Percentiles rank a stretch among this genome's conserved stretches.
These are phyloP conservation scores for Pterulicium gracile DNA, from an alignment of 1,284 basidiomycete genomes.

Conservation along the genomic window DNA sequence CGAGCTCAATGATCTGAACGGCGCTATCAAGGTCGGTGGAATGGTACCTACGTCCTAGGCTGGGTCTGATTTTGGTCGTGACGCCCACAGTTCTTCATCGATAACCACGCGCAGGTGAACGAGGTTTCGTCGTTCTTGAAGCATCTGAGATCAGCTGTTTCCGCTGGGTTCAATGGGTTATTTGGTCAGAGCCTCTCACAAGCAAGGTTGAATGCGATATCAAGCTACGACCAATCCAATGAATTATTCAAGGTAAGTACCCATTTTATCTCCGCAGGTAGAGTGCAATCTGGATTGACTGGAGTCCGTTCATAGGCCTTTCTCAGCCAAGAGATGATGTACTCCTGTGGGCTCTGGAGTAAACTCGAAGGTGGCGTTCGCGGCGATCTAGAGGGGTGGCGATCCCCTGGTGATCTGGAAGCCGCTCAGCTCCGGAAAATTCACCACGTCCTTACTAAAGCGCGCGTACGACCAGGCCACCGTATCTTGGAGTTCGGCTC, in stretches of 20 bases:
- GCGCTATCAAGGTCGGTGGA: constrained; percentile 64
- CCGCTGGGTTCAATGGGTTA: constrained; percentile 69
- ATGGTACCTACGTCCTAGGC: too few relatives aligned
- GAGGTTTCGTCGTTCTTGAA: constrained; percentile 56
- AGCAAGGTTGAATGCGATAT: constrained; percentile 75
- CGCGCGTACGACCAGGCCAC: constrained; percentile 67
- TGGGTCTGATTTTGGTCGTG: too few relatives aligned
- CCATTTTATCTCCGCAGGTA: too few relatives aligned
- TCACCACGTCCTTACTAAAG: constrained; percentile 64
- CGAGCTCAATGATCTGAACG: constrained; percentile 60
- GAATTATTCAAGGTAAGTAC: constrained; percentile 56
- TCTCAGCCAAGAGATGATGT: constrained; percentile 86
- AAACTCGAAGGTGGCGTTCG: constrained; percentile 62
- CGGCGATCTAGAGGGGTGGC: constrained; percentile 45
- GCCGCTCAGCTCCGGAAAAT: constrained; percentile 77
- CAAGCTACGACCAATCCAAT: constrained; percentile 86
- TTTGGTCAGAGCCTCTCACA: constrained; percentile 72
- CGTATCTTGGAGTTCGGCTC: constrained; percentile 86
- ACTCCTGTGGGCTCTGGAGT: constrained; percentile 77
- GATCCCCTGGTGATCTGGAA: constrained; percentile 60
- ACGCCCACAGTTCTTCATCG: constrained; percentile 71
- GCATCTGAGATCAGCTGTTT: constrained; percentile 55
- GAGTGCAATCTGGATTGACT: too few relatives aligned
- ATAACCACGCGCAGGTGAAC: constrained; percentile 66
- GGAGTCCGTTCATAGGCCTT: constrained; percentile 44